phyloP scores from a whole-genome alignment of 768 basidiomycete genomes.

The Suillus luteus region DNA sequence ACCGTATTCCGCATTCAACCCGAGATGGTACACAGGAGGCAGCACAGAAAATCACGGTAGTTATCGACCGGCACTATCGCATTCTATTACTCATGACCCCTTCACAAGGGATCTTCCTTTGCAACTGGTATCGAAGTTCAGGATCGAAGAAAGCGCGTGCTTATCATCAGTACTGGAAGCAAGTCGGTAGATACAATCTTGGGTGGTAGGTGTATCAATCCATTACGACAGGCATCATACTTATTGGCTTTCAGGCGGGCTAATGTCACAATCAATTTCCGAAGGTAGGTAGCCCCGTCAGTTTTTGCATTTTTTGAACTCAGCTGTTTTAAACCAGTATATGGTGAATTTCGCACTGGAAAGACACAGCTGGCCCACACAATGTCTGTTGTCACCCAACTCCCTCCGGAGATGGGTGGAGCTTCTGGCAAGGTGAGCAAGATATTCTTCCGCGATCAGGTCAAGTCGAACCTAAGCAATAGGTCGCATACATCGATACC shows the following conservation, averaged over 20 bases:
- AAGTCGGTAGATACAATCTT: slow-evolving; percentile 88
- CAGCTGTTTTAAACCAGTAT: slow-evolving; percentile 52
- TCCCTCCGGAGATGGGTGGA: slow-evolving; percentile 88
- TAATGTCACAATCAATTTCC: slow-evolving; percentile 91
- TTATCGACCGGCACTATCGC: background rate
- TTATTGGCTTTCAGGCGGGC: slow-evolving; percentile 56
- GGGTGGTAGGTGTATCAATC: slow-evolving; percentile 56
- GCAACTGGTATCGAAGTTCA: slow-evolving; percentile 90
- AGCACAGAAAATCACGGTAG: slow-evolving; percentile 81
- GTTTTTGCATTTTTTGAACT: background rate
- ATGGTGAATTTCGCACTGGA: slow-evolving; percentile 94
- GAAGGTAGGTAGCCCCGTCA: slow-evolving; percentile 55
- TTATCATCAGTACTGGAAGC: slow-evolving; percentile 88
- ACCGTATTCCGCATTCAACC: background rate
- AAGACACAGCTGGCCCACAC: slow-evolving; percentile 97
- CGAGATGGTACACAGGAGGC: slow-evolving; percentile 61
- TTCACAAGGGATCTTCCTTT: slow-evolving; percentile 81
- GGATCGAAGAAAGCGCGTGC: slow-evolving; percentile 78
- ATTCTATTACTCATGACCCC: background rate
- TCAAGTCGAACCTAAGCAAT: slow-evolving; percentile 2
- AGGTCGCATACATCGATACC: slow-evolving; percentile 93
- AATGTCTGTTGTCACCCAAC: slow-evolving; percentile 87
- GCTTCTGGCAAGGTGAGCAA: slow-evolving; percentile 77
- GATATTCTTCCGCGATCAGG: background rate
- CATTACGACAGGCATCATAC: background rate